These are phyloP conservation scores for Metarhizium album DNA, from an alignment of 2,329 filamentous ascomycete genomes.

Conservation along the genomic window DNA sequence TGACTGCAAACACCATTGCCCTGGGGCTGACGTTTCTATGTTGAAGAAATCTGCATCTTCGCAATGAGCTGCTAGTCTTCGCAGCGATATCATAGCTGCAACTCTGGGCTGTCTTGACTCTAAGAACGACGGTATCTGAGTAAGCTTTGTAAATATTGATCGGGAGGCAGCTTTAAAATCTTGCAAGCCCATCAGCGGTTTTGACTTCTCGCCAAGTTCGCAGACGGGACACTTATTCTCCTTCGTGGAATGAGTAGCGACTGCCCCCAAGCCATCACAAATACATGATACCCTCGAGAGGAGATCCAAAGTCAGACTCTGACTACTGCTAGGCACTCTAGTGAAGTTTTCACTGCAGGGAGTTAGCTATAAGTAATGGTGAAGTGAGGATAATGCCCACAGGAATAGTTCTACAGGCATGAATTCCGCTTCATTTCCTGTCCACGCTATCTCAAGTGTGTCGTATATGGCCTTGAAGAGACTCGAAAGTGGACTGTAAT, in stretches of 20 bases:
- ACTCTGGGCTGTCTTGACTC: constrained; percentile 53
- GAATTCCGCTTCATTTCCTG: constrained; percentile 14
- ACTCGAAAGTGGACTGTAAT: constrained; percentile 11
- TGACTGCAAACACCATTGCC: constrained; percentile 72
- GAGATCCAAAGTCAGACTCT: constrained; percentile 41
- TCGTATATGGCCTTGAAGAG: constrained; percentile 16
- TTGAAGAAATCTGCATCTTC: constrained; percentile 48
- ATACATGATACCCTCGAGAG: constrained; percentile 39
- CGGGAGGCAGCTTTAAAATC: constrained; percentile 27
- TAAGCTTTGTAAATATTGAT: constrained; percentile 33
- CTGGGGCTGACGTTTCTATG: constrained; percentile 55
- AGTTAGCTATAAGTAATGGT: constrained; percentile 10
- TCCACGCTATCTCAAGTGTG: constrained; percentile 16
- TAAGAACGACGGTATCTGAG: constrained; percentile 33
- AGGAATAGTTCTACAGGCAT: constrained; percentile 27
- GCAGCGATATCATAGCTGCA: constrained; percentile 59
- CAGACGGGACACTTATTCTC: constrained; percentile 16
- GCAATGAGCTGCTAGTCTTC: constrained; percentile 59
- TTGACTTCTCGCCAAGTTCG: constrained; percentile 6
- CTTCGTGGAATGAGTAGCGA: neutral
- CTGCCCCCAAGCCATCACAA: constrained; percentile 7
- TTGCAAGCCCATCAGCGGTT: constrained; percentile 1
- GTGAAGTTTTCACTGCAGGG: constrained; percentile 29
- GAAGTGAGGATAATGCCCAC: constrained; percentile 28
- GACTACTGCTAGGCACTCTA: constrained; percentile 34